phyloP scores from a whole-genome alignment of 768 basidiomycete genomes.

The Scleroderma citrinum region DNA sequence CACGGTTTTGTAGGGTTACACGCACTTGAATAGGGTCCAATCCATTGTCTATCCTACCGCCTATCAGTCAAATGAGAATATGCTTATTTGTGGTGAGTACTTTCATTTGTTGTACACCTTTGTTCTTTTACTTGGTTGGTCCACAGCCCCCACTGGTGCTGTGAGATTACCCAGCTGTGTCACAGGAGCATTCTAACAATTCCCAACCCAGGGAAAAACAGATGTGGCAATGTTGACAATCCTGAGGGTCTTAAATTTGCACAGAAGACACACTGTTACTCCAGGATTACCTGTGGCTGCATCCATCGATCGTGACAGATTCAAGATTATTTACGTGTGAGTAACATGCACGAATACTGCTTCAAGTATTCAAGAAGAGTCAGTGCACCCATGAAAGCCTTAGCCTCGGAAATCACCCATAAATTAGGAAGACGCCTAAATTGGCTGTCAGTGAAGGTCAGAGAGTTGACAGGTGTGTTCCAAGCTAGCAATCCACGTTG shows the following conservation, averaged over 20 bases:
- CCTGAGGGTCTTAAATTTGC: conserved; percentile 79
- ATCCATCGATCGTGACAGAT: conserved; percentile 61
- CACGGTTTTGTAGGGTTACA: conserved; percentile 59
- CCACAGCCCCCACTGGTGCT: conserved; percentile 91
- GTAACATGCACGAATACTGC: conserved; percentile 12
- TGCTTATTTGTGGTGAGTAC: conserved; percentile 55
- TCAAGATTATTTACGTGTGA: conserved; percentile 97
- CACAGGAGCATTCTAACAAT: conserved; percentile 3
- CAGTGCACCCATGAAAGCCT: conserved; percentile 97
- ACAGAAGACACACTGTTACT: conserved; percentile 35
- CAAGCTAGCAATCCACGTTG: not conserved
- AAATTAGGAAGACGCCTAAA: conserved; percentile 86
- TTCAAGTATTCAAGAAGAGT: not conserved
- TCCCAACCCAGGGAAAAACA: conserved; percentile 79
- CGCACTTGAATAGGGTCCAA: conserved; percentile 86
- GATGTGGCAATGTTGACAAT: conserved; percentile 95
- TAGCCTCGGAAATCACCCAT: conserved; percentile 91
- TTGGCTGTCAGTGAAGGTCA: conserved; percentile 83
- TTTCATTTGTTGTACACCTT: not conserved
- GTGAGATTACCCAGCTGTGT: conserved; percentile 42
- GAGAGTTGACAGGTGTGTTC: conserved; percentile 78
- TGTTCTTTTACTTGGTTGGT: not conserved
- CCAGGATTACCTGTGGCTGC: conserved; percentile 31
- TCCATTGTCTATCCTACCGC: conserved; percentile 92
- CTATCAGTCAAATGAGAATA: conserved; percentile 92